Evolutionary conservation across 1,139 yeast species (phyloP), one percentile per base, ranked within the genome.

Genomic region (Candida smagusa): DNA sequence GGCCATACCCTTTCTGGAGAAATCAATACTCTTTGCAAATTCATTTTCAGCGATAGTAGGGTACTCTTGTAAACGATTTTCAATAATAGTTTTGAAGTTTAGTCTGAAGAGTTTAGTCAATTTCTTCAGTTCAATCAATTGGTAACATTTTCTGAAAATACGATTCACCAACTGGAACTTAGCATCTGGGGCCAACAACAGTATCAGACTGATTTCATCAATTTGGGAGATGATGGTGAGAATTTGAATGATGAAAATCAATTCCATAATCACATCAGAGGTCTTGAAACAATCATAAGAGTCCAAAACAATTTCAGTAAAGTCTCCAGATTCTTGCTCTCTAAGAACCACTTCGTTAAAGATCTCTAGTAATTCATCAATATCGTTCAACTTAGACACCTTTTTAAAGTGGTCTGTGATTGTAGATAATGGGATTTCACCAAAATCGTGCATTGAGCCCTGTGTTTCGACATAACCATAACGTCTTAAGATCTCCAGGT

Each of bases 401-500:
- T 52, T 47, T 1, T 63, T 44, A 35, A 72, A 70, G 30, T 56
- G 63, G 4, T 43, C 48, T 31, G 63, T 63, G 12, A 84, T 66
- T 3, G 53, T 51, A 0, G 45, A 35, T 33, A 81, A 44, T 1
- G 81, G 72, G 2, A 92, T 53, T 56, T 92, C 97, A 6, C 84
- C 96, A 49, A 86, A 84, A 56, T 92, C 97, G 54, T 68, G 79
- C 36, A 74, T 77, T 1, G 96, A 86, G 0, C 90, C 90, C 9
- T 71, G 72, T 42, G 68, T 59, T 59, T 92, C 97, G 16, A 87
- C 94, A 52, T 87, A 92, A 0, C 98, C 98, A 49, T 90, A 92
- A 39, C 96, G 74, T 50, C 98, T 77, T 41, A 92, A 68, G 27
- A 92, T 72, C 52, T 92, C 97, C 24, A 92, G 70, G 56, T 90